Percentiles rank a stretch among this genome's conserved stretches.
phyloP scores from a whole-genome alignment of 306 rosid species.

The Vicia villosa region DNA sequence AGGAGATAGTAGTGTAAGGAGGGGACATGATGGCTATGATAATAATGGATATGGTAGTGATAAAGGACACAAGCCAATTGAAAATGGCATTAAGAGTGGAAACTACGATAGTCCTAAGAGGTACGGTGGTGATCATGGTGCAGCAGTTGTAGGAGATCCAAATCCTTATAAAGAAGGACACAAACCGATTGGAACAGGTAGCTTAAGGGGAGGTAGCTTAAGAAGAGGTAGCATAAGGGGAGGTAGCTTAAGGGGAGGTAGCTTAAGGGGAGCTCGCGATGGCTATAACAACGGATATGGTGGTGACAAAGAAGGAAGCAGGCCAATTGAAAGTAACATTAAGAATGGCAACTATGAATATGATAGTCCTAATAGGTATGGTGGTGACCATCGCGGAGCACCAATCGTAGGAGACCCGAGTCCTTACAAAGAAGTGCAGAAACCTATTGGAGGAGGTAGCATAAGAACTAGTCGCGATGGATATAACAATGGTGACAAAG shows the following conservation, averaged over 20 bases:
- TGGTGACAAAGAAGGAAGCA: conserved; percentile 19
- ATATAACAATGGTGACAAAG: conserved; percentile 5
- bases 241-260: too few relatives aligned
- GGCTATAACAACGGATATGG: conserved; percentile 9
- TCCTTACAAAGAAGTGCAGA: conserved; percentile 21
- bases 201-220: too few relatives aligned
- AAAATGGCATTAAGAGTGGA: conserved; percentile 19
- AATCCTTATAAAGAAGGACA: conserved; percentile 1
- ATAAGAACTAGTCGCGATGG: not conserved
- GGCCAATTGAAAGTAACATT: conserved; percentile 22
- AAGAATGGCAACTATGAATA: not conserved
- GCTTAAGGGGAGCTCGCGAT: not conserved
- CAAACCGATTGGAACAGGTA: conserved; percentile 37
- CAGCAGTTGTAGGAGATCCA: not conserved
- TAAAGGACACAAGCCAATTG: conserved; percentile 32
- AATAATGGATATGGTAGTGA: conserved; percentile 19
- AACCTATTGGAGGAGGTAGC: conserved; percentile 23
- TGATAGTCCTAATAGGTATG: not conserved
- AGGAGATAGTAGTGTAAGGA: conserved; percentile 22
- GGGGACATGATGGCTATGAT: conserved; percentile 11
- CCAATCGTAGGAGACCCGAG: not conserved
- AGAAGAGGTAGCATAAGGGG: too few relatives aligned
- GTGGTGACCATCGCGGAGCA: not conserved
- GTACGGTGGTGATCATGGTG: not conserved
- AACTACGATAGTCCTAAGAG: conserved; percentile 1